A percentile compares a stretch with the other conserved stretches of the same genome.
Evolutionary conservation across 129 eudicot genomes (phyloP).

Genomic region (Centaurea solstitialis): DNA sequence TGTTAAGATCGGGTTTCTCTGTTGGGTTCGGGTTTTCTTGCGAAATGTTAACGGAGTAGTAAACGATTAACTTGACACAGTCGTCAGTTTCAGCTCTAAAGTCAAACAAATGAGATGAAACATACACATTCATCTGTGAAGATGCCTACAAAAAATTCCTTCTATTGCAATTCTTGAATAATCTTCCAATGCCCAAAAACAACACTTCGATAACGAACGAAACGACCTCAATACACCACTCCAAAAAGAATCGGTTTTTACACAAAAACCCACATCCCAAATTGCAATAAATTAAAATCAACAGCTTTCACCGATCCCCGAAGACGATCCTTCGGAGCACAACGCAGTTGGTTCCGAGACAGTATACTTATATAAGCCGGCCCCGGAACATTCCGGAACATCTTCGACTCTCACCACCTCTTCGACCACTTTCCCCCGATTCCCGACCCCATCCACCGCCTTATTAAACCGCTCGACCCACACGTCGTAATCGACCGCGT

Average conservation of each 20-base stretch:
- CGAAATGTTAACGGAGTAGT: too few relatives aligned
- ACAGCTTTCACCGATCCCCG: constrained; percentile 17
- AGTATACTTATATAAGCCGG: background rate
- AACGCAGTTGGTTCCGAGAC: background rate
- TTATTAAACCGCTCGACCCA: constrained; percentile 68
- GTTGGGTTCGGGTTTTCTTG: too few relatives aligned
- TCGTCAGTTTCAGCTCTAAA: too few relatives aligned
- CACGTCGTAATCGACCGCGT: constrained; percentile 72
- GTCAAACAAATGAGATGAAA: too few relatives aligned
- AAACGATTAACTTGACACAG: too few relatives aligned
- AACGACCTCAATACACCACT: constrained; percentile 24
- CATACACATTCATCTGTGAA: background rate
- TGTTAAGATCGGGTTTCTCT: too few relatives aligned
- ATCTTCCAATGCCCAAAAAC: background rate
- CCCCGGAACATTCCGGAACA: constrained; percentile 61
- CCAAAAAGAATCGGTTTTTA: constrained; percentile 18
- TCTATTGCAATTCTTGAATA: constrained; percentile 13
- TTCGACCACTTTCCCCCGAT: constrained; percentile 65
- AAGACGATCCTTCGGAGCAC: background rate
- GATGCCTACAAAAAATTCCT: constrained; percentile 8
- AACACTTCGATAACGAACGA: constrained; percentile 6
- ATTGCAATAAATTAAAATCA: constrained; percentile 10
- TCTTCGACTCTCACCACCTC: constrained; percentile 47
- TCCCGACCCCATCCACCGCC: constrained; percentile 61
- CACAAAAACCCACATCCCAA: background rate